Base-by-base conservation (phyloP, 345 rosid species). In the Syzygium jambos region DNA sequence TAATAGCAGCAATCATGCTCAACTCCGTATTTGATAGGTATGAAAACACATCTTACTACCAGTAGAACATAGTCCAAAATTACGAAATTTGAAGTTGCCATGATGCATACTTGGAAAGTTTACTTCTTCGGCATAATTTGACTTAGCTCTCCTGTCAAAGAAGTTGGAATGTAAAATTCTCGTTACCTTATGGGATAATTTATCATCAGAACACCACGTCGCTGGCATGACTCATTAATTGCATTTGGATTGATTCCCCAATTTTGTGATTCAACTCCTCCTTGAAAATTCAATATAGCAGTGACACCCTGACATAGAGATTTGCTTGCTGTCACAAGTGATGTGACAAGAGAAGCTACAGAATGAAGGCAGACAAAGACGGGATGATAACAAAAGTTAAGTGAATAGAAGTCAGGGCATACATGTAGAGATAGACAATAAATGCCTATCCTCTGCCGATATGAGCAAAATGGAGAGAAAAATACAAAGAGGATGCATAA, bases 221-320 rank as follows among this genome's bases (percentile, higher is more conserved):
- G 95, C 89, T 96, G 95, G 93, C 98, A 94, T 41, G 98, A 87
- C 83, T 95, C 96, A 68, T 93, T 96, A 91, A 96, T 92, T 85
- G 89, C 90, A 80, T 91, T 92, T 86, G 90, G 90, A 92, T 93
- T 88, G 73, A 96, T 91, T 82, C 97, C 97, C 98, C 98, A 95
- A 85, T 95, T 97, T 91, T 93, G 95, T 83, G 97, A 97, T 93
- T 97, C 99, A 87, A 89, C 89, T 85, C 91, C 93, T 92, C 98
- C 89, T 91, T 97, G 99, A 90, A 96, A 96, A 90, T 96, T 96
- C 52, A 97, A 82, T 90, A 96, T 90, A 51, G 98, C 98, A 53
- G 98, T 95, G 89, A 96, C 88, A 80, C 97, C 98, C 99, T 96
- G 91, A 84, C 86, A 88, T 51, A 92, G 53, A 90, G 85, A 68